phyloP scores from a whole-genome alignment of 2,329 filamentous ascomycete species.

The Talaromyces sp. region DNA sequence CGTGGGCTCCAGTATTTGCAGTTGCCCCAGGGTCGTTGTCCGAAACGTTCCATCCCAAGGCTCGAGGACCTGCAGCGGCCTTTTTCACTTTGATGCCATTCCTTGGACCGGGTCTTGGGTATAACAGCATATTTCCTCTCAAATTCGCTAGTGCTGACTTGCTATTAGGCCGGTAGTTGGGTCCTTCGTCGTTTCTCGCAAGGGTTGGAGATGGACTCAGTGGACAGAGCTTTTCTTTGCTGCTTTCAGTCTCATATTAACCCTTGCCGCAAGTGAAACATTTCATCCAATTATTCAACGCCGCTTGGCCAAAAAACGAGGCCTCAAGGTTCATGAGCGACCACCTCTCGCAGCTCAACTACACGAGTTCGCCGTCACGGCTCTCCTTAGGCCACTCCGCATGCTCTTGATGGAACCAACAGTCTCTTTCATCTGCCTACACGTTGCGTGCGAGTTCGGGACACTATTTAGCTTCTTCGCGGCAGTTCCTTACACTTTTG shows the following conservation, averaged over 20 bases:
- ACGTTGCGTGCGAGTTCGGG: slow-evolving; percentile 18
- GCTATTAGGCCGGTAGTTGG: slow-evolving; percentile 19
- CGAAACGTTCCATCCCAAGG: slow-evolving; percentile 15
- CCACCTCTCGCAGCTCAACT: not conserved
- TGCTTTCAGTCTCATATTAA: slow-evolving; percentile 5
- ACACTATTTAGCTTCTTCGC: slow-evolving; percentile 17
- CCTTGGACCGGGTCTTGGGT: slow-evolving; percentile 18
- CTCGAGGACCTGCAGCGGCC: slow-evolving; percentile 14
- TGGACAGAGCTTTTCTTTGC: slow-evolving; percentile 59
- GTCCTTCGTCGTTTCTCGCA: slow-evolving; percentile 15
- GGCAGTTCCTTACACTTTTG: slow-evolving; percentile 21
- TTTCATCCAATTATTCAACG: slow-evolving; percentile 14
- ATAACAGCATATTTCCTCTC: not conserved
- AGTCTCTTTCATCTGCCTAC: slow-evolving; percentile 15
- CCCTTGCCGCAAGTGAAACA: slow-evolving; percentile 11
- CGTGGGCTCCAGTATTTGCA: slow-evolving; percentile 17
- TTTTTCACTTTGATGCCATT: slow-evolving; percentile 18
- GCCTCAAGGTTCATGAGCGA: not conserved
- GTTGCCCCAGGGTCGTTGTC: slow-evolving; percentile 4
- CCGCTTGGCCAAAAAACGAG: slow-evolving; percentile 11
- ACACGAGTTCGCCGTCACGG: not conserved
- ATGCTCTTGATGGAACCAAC: slow-evolving; percentile 21
- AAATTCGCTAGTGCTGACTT: not conserved
- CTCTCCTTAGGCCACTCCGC: slow-evolving; percentile 13
- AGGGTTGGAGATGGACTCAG: slow-evolving; percentile 46